These are phyloP conservation scores for Pseudomonodictys pantanalensis DNA, from an alignment of 495 filamentous ascomycete species.

Conservation along the genomic window DNA sequence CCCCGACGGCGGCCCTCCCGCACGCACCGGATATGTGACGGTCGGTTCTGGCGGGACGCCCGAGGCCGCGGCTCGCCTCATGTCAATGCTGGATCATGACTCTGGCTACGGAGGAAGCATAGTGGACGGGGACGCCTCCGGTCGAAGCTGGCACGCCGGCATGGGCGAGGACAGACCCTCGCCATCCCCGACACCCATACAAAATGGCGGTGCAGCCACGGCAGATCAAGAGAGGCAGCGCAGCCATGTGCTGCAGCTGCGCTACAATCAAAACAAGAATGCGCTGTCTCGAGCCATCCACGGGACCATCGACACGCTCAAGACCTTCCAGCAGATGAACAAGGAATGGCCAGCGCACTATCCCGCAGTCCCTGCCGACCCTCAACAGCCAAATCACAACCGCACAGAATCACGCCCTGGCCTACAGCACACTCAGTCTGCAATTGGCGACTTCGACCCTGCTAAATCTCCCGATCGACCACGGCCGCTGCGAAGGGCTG, in stretches of 20 bases:
- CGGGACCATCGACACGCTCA: constrained; percentile 73
- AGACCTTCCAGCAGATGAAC: constrained; percentile 83
- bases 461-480: constrained; percentile 48
- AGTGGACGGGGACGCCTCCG: constrained; percentile 50
- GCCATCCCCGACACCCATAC: constrained; percentile 55
- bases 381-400: constrained; percentile 36
- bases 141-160: constrained; percentile 58
- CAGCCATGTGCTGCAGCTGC: constrained; percentile 69
- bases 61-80: constrained; percentile 65
- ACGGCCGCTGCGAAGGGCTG: constrained; percentile 59
- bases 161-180: constrained; percentile 66
- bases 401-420: constrained; percentile 39
- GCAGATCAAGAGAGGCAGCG: constrained; percentile 62
- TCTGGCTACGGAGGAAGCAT: constrained; percentile 88
- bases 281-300: constrained; percentile 82
- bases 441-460: constrained; percentile 38
- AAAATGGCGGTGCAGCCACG: constrained; percentile 46
- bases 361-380: constrained; percentile 70
- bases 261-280: constrained; percentile 83
- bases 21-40: constrained; percentile 73
- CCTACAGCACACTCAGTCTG: constrained; percentile 43
- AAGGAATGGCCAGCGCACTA: constrained; percentile 91
- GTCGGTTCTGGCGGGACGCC: constrained; percentile 80
- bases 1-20: constrained; percentile 17
- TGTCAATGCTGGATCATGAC: constrained; percentile 72